Conservation (phyloP, 768 basidiomycete species). For the Podaxis mareebaensis region DNA sequence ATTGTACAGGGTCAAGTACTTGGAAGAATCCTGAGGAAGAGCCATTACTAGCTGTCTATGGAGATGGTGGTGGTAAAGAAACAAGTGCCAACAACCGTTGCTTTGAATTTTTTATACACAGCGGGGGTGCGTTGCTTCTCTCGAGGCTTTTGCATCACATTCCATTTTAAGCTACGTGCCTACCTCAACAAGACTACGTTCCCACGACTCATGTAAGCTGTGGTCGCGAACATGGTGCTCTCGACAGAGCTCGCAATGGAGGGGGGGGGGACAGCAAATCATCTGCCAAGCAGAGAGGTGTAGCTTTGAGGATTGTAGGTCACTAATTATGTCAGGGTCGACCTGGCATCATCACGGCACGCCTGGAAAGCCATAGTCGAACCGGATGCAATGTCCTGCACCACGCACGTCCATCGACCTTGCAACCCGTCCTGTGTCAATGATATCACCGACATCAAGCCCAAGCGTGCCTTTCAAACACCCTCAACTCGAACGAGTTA, state of each 20-base stretch:
- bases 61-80: constrained; percentile 43
- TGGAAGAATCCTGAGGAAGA: constrained; percentile 31
- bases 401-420: background rate
- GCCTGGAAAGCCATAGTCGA: background rate
- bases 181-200: constrained; percentile 28
- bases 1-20: constrained; percentile 39
- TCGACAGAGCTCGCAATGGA: background rate
- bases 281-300: background rate
- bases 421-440: background rate
- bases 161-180: constrained; percentile 33
- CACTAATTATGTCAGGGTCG: background rate
- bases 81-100: constrained; percentile 34
- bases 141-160: constrained; percentile 29
- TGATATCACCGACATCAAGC: background rate
- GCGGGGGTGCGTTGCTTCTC: constrained; percentile 33
- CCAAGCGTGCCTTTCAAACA: background rate
- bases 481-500: background rate
- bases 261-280: background rate
- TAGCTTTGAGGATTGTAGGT: background rate
- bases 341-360: background rate
- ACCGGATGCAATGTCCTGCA: background rate
- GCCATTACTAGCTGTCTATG: constrained; percentile 28
- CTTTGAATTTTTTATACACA: constrained; percentile 36
- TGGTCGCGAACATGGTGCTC: background rate
- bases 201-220: constrained; percentile 16